A percentile compares a stretch with the other conserved stretches of the same genome.
Evolutionary conservation across 2,329 filamentous ascomycete genomes (phyloP).

Genomic region (Dactylonectria estremocensis): DNA sequence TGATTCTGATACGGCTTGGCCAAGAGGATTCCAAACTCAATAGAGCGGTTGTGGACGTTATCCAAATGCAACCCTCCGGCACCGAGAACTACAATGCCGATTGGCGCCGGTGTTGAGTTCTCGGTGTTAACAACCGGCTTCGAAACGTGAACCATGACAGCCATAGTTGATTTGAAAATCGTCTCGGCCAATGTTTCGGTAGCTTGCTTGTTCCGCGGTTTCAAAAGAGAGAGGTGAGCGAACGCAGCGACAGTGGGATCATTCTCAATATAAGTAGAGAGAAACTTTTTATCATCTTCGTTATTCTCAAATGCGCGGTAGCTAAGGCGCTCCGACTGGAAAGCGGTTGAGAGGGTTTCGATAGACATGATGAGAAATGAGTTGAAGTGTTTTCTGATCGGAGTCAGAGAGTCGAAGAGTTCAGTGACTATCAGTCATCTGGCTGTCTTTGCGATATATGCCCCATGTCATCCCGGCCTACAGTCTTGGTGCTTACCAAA

Average conservation of each 20-base stretch:
- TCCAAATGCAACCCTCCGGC: neutral
- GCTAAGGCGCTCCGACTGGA: neutral
- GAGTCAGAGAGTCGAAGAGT: too few relatives aligned
- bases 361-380: neutral
- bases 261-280: neutral
- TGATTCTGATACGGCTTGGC: slow-evolving; percentile 52
- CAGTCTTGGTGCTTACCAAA: too few relatives aligned
- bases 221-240: neutral
- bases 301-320: neutral
- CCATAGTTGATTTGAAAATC: neutral
- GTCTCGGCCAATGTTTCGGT: neutral
- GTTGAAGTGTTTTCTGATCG: too few relatives aligned
- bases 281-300: neutral
- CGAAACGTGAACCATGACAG: neutral
- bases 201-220: neutral
- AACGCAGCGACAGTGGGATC: neutral
- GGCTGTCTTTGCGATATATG: too few relatives aligned
- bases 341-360: neutral
- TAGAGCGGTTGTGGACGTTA: neutral
- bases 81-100: neutral
- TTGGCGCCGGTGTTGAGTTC: neutral
- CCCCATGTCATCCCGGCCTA: too few relatives aligned
- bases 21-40: slow-evolving; percentile 57
- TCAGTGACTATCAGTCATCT: too few relatives aligned
- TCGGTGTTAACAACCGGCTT: neutral